Base-by-base conservation (phyloP, 768 basidiomycete genomes). In the Mycena maculata region DNA sequence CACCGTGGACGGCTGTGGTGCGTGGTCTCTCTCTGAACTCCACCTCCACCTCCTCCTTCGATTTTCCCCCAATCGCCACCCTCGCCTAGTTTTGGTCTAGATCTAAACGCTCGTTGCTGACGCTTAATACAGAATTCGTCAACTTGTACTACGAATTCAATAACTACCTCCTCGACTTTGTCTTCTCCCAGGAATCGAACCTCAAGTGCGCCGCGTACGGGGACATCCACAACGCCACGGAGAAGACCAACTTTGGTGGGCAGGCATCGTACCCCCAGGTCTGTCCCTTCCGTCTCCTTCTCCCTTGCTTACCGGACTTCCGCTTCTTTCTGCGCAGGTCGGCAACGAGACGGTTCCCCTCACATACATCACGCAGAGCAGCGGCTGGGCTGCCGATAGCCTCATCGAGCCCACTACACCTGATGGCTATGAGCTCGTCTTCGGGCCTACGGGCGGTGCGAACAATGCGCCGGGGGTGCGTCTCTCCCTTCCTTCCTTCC, bases 121-220 rank as follows among this genome's bases (percentile, higher is more conserved):
- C 45, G 9, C 22, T 20, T 3, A 2, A 6, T 22, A 4, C 18
- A 86, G 85, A 84, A 6, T 85, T 85, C 64, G 84, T 78, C 15
- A 86, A 86, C 68, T 60, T 86, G 25, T 86, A 79, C 62, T 85
- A 86, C 73, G 84, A 86, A 65, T 80, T 73, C 75, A 85, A 85
- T 72, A 85, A 85, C 65, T 63, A 72, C 10, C 76, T 80, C 9
- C 75, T 83, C 30, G 83, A 83, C 60, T 79, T 76, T 60, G 77
- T 81, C 30, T 79, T 78, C 64, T 69, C 64, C 45, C 76, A 80
- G 64, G 64, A 78, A 4, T 86, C 85, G 0, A 84, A 85, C 64
- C 77, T 85, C 72, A 85, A 85, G 73, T 86, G 85, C 54, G 83
- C 81, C 1, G 72, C 80, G 1, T 86, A 84, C 69, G 81, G 77